Evolutionary conservation across 2,329 filamentous ascomycete genomes (phyloP).

Genomic region (Botrytis aclada): DNA sequence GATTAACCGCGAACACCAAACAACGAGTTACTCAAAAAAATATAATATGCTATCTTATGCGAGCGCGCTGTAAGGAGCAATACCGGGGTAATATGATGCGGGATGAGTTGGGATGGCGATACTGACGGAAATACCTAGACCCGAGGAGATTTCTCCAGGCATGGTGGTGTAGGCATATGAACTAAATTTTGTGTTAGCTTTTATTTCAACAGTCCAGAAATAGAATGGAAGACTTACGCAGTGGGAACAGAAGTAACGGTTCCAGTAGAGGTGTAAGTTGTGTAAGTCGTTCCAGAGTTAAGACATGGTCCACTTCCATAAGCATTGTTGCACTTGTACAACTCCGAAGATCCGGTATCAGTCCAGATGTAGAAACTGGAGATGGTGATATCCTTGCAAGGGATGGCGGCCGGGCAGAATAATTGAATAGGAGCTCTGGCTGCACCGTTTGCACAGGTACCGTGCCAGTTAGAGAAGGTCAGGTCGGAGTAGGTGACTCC

Average conservation of each 20-base stretch:
- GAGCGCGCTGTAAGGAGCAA: constrained; percentile 24
- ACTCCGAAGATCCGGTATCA: constrained; percentile 42
- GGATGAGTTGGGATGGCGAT: constrained; percentile 30
- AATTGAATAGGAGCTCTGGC: constrained; percentile 52
- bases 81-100: constrained; percentile 23
- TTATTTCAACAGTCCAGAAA: neutral
- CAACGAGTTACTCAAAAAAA: neutral
- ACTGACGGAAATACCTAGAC: constrained; percentile 25
- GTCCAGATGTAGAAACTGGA: constrained; percentile 53
- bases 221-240: constrained; percentile 13
- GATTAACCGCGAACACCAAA: neutral
- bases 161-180: constrained; percentile 29
- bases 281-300: constrained; percentile 24
- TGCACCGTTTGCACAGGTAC: constrained; percentile 44
- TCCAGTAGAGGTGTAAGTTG: constrained; percentile 20
- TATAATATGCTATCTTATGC: neutral
- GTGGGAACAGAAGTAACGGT: constrained; percentile 21
- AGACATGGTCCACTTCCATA: constrained; percentile 50
- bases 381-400: constrained; percentile 52
- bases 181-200: constrained; percentile 3
- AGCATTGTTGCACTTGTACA: constrained; percentile 48
- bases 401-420: constrained; percentile 48
- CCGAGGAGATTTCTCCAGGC: constrained; percentile 25
- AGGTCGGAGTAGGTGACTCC: constrained; percentile 53
- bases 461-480: constrained; percentile 55